Evolutionary conservation across 768 basidiomycete genomes (phyloP).

Genomic region (Mycena capillaripes): DNA sequence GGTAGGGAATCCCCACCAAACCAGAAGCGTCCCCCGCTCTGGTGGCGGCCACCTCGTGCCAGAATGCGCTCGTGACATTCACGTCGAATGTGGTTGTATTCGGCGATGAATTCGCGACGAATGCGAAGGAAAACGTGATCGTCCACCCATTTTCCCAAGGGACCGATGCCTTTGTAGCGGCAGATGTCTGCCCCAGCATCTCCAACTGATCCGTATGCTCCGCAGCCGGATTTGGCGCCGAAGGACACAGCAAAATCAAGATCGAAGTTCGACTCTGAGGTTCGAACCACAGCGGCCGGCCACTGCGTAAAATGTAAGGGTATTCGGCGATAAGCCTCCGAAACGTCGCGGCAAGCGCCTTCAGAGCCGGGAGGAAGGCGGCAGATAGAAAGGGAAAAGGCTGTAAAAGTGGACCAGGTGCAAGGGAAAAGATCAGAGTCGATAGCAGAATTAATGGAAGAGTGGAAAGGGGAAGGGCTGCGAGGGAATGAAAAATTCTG

Average conservation of each 20-base stretch:
- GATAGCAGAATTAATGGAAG: constrained; percentile 41
- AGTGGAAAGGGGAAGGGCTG: not conserved
- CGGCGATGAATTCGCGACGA: not conserved
- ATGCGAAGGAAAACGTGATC: constrained; percentile 42
- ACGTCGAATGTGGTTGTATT: constrained; percentile 5
- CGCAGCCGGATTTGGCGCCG: constrained; percentile 19
- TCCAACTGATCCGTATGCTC: constrained; percentile 13
- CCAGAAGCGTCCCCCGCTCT: constrained; percentile 30
- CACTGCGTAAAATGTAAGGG: constrained; percentile 47
- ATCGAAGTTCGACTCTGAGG: constrained; percentile 16
- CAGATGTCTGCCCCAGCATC: constrained; percentile 38
- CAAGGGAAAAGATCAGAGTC: constrained; percentile 47
- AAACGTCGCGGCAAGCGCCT: constrained; percentile 27
- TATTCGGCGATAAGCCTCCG: constrained; percentile 7
- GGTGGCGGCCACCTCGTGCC: constrained; percentile 6
- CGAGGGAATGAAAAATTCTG: constrained; percentile 46
- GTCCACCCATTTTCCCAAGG: constrained; percentile 46
- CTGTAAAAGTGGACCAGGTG: constrained; percentile 51
- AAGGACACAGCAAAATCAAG: constrained; percentile 29
- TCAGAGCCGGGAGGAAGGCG: constrained; percentile 44
- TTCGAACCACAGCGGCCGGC: constrained; percentile 46
- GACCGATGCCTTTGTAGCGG: constrained; percentile 35
- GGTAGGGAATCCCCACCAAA: constrained; percentile 5
- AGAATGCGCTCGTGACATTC: not conserved
- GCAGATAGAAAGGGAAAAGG: constrained; percentile 20